Conservation (phyloP, 805 yeast species). For the Blastobotrys terrestris region DNA sequence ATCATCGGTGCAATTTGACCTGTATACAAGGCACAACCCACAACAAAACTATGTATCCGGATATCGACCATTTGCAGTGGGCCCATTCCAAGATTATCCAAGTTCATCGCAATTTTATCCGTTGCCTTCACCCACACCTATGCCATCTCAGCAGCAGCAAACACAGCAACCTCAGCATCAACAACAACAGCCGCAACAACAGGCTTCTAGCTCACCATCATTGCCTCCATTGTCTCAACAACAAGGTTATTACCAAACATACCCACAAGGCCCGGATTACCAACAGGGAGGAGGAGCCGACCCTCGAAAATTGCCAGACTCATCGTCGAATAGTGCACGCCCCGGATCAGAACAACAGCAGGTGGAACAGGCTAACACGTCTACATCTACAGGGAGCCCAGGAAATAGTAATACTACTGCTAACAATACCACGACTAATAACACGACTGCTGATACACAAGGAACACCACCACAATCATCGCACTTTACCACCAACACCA, state of each 20-base stretch:
- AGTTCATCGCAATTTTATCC: not conserved
- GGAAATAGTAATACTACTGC: not conserved
- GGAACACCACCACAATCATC: not conserved
- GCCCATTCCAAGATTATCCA: not conserved
- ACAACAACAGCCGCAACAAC: conserved; percentile 12
- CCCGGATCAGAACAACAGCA: not conserved
- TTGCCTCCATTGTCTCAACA: conserved; percentile 15
- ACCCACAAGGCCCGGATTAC: conserved; percentile 10
- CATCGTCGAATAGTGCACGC: not conserved
- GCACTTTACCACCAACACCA: not conserved
- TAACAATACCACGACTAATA: not conserved
- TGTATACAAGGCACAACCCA: not conserved
- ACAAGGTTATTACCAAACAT: conserved; percentile 13
- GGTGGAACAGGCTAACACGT: not conserved
- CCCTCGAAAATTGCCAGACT: conserved; percentile 19
- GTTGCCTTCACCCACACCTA: not conserved
- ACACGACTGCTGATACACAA: not conserved
- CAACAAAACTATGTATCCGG: not conserved
- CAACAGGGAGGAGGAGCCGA: conserved; percentile 13
- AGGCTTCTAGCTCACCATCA: conserved; percentile 11
- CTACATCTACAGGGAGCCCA: not conserved
- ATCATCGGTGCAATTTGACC: not conserved
- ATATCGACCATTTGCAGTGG: not conserved
- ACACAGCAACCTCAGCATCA: conserved; percentile 10
- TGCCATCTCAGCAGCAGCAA: conserved; percentile 9